Evolutionary conservation across 1,139 yeast genomes (phyloP), one percentile per base, ranked within the genome.

Genomic region (Protomyces pachydermus): DNA sequence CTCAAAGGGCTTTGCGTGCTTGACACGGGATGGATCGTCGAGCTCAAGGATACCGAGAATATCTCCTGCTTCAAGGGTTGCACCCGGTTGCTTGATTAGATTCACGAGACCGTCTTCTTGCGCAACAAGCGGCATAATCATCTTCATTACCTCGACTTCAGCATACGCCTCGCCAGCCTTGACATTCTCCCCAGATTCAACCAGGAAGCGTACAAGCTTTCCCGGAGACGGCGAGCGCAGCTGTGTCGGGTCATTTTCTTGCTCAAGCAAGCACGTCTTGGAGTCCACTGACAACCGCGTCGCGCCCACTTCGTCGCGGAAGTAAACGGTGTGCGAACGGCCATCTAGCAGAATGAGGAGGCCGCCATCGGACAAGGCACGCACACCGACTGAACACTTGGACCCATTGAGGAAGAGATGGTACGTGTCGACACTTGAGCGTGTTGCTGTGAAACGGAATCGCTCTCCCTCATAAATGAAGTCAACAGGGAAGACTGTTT

Each of bases 191-290:
- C 98, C 98, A 72, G 88, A 88, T 74, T 93, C 98, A 67, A 93
- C 96, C 72, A 93, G 81, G 76, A 85, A 95, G 75, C 90, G 90
- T 67, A 91, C 96, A 71, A 93, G 83, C 78, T 95, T 93, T 81
- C 99, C 99, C 64, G 98, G 99, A 54, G 98, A 91, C 55, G 98
- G 98, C 56, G 98, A 90, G 79, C 98, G 86, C 74, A 95, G 82
- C 79, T 95, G 98, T 57, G 99, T 93, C 70, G 99, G 99, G 73
- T 93, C 99, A 73, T 90, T 91, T 79, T 93, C 99, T 67, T 83
- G 87, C 77, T 93, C 98, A 69, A 93, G 82, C 70, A 90, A 79
- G 74, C 98, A 93, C 51, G 98, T 91, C 80, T 90, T 93, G 67
- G 96, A 85, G 75, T 93, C 97, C 53, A 93, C 97, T 25, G 97